A percentile compares a stretch with the other conserved stretches of the same genome.
These are phyloP conservation scores for Cercospora zeina DNA, from an alignment of 2,329 filamentous ascomycete species.

Conservation along the genomic window DNA sequence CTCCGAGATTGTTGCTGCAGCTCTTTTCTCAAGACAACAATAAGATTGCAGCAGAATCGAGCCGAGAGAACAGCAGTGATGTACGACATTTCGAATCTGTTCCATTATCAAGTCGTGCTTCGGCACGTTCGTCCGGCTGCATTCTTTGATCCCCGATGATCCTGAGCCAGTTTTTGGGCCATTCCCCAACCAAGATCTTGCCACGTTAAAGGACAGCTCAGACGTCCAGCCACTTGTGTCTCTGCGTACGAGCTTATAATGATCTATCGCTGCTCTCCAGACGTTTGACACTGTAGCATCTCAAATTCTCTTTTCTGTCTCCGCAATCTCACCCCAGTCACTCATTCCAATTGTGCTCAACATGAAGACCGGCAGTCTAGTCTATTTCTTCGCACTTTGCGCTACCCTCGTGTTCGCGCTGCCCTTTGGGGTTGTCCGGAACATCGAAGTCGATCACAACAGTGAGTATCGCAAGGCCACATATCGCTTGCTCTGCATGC, in stretches of 20 bases:
- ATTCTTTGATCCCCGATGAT: background rate
- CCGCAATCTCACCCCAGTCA: background rate
- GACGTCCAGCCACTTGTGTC: background rate
- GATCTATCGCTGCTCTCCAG: background rate
- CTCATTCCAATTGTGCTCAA: background rate
- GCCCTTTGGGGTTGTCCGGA: background rate
- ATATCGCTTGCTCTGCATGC: no score
- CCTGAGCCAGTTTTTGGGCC: background rate
- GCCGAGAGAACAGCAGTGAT: background rate
- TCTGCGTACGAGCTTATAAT: background rate
- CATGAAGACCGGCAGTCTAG: background rate
- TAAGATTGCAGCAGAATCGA: background rate
- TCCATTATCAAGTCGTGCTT: background rate
- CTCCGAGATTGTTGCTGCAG: conserved; percentile 3
- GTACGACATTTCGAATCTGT: background rate
- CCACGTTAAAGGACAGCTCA: background rate
- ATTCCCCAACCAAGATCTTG: background rate
- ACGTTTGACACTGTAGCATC: background rate
- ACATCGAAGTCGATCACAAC: background rate
- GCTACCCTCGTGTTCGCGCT: background rate
- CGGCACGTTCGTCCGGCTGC: background rate
- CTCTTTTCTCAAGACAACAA: background rate
- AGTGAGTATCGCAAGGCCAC: background rate
- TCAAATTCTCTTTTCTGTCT: background rate
- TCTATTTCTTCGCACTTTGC: background rate